These are phyloP conservation scores for Ceratocystis destructans DNA, from an alignment of 2,329 filamentous ascomycete genomes.

Conservation along the genomic window DNA sequence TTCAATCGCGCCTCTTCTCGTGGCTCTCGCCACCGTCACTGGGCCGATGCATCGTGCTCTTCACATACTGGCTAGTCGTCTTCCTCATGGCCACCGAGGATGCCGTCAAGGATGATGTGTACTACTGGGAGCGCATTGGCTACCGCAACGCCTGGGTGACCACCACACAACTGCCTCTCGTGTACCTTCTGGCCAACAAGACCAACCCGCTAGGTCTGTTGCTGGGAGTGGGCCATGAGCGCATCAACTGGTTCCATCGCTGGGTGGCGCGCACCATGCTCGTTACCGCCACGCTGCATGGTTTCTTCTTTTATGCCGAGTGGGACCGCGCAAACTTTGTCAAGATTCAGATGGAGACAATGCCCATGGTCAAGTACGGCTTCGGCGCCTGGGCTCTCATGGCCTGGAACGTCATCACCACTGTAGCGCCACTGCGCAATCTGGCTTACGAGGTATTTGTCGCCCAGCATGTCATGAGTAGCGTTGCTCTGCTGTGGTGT, in stretches of 20 bases:
- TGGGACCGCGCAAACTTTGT: constrained; percentile 50
- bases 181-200: constrained; percentile 49
- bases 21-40: constrained; percentile 47
- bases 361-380: constrained; percentile 53
- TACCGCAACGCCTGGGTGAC: constrained; percentile 56
- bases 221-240: constrained; percentile 51
- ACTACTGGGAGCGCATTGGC: constrained; percentile 50
- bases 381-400: constrained; percentile 52
- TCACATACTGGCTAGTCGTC: constrained; percentile 45
- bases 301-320: constrained; percentile 53
- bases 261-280: constrained; percentile 59
- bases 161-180: constrained; percentile 48
- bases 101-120: constrained; percentile 37
- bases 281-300: constrained; percentile 53
- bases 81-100: constrained; percentile 42
- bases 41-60: constrained; percentile 41
- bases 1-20: constrained; percentile 33
- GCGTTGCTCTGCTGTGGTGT: constrained; percentile 48
- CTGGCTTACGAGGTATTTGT: constrained; percentile 58
- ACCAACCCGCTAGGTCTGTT: constrained; percentile 46
- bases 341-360: constrained; percentile 42
- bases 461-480: constrained; percentile 50
- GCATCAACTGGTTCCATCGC: constrained; percentile 59
- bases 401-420: constrained; percentile 50
- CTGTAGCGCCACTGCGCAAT: constrained; percentile 49